phyloP scores from a whole-genome alignment of 2,329 filamentous ascomycete genomes.

The Leptosphaerulina australis region DNA sequence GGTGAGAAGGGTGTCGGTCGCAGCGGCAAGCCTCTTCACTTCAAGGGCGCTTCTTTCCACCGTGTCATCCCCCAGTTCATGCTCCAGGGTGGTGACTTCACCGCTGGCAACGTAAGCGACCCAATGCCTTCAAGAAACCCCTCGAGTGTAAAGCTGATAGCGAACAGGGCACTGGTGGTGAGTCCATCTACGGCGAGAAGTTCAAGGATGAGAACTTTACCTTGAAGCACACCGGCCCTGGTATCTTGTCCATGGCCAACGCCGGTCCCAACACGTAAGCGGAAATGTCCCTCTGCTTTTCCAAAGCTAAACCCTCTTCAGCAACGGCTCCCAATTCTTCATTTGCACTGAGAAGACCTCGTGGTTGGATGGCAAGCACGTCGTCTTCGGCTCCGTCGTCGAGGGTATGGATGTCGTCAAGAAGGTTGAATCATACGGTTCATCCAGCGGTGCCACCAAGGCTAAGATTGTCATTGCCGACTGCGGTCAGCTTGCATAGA shows the following conservation, averaged over 20 bases:
- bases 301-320: conserved; percentile 54
- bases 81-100: conserved; percentile 98
- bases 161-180: conserved; percentile 68
- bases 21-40: conserved; percentile 83
- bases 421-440: conserved; percentile 34
- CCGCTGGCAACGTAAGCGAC: conserved; percentile 78
- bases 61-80: conserved; percentile 98
- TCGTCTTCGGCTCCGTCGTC: conserved; percentile 78
- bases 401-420: conserved; percentile 35
- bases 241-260: conserved; percentile 96
- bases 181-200: conserved; percentile 96
- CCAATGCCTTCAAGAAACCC: background rate
- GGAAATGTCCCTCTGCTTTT: too few relatives aligned
- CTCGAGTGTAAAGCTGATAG: conserved; percentile 17
- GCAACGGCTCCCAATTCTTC: conserved; percentile 98
- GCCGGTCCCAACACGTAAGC: conserved; percentile 67
- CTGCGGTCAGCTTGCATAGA: conserved; percentile 31
- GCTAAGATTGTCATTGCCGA: conserved; percentile 33
- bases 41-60: conserved; percentile 91
- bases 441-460: conserved; percentile 28
- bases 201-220: conserved; percentile 96
- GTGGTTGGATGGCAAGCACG: conserved; percentile 78
- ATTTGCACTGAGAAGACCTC: conserved; percentile 91
- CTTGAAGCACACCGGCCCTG: conserved; percentile 87
- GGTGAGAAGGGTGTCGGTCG: conserved; percentile 89